Evolutionary conservation across 306 rosid genomes (phyloP).

Genomic region (Rubus parviflorus): DNA sequence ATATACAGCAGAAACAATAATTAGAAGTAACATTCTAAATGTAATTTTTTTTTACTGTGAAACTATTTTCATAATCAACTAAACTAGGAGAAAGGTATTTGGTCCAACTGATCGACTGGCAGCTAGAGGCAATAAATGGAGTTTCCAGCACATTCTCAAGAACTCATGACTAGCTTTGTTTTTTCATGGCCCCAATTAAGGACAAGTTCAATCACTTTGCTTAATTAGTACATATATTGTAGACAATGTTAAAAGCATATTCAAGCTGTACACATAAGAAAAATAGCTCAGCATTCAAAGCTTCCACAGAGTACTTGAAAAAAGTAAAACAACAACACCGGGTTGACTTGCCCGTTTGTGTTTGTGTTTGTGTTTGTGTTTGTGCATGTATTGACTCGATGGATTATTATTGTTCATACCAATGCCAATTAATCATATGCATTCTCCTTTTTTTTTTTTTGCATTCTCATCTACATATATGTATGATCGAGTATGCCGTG

Average conservation of each 20-base stretch:
- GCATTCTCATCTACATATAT: too few species aligned
- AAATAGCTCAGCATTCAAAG: slow-evolving; percentile 25
- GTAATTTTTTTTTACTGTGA: not conserved
- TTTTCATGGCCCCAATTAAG: slow-evolving; percentile 28
- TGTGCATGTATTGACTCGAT: slow-evolving; percentile 34
- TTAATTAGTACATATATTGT: not conserved
- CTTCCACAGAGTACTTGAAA: not conserved
- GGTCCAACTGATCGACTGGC: slow-evolving; percentile 13
- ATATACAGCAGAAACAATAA: too few species aligned
- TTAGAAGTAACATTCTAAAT: not conserved
- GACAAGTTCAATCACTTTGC: slow-evolving; percentile 27
- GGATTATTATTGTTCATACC: slow-evolving; percentile 13
- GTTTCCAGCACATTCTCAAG: slow-evolving; percentile 14
- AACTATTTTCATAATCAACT: not conserved
- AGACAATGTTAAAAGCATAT: slow-evolving; percentile 22
- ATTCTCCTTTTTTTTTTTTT: not conserved
- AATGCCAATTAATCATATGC: not conserved
- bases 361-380: not conserved
- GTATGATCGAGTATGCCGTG: too few species aligned
- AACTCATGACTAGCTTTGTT: slow-evolving; percentile 27
- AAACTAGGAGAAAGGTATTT: not conserved
- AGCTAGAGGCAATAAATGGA: not conserved
- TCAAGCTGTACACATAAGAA: slow-evolving; percentile 20
- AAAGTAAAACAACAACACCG: not conserved
- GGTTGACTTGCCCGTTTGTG: slow-evolving; percentile 37